A percentile compares a stretch with the other conserved stretches of the same genome.
These are phyloP conservation scores for Psidium guajava DNA, from an alignment of 345 rosid species.

Conservation along the genomic window DNA sequence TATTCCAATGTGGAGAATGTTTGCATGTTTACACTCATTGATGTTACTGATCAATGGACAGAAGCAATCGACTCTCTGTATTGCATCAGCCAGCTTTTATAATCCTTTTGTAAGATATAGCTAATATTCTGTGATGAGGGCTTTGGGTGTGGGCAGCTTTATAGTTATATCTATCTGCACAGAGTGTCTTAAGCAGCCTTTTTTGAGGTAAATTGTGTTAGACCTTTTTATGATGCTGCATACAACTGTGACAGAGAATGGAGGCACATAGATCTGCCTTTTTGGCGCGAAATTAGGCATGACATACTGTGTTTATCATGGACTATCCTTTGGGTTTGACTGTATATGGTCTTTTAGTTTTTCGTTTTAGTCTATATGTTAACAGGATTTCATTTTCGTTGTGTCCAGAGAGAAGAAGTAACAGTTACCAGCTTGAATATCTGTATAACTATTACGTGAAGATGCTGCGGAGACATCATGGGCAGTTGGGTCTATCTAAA, in stretches of 20 bases:
- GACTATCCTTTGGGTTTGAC: not conserved
- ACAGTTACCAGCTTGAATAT: conserved; percentile 58
- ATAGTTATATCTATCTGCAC: not conserved
- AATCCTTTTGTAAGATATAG: not conserved
- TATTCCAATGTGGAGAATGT: not conserved
- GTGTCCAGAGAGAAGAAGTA: conserved; percentile 63
- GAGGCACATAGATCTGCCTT: not conserved
- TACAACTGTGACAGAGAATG: not conserved
- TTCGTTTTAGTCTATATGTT: not conserved
- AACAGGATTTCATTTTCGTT: not conserved
- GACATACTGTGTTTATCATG: not conserved
- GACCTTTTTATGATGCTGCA: not conserved
- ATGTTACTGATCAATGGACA: not conserved
- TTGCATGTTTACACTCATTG: not conserved
- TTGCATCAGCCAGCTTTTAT: not conserved
- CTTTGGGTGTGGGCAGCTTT: not conserved
- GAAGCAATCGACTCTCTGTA: not conserved
- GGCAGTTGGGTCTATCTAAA: conserved; percentile 41
- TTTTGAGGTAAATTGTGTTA: not conserved
- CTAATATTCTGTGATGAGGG: not conserved
- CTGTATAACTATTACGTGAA: conserved; percentile 43
- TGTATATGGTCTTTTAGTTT: not conserved
- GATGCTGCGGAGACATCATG: conserved; percentile 65
- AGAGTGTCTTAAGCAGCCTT: not conserved
- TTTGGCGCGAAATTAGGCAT: not conserved